Base-by-base conservation (phyloP, 495 filamentous ascomycete species). In the Daldinia vernicosa region DNA sequence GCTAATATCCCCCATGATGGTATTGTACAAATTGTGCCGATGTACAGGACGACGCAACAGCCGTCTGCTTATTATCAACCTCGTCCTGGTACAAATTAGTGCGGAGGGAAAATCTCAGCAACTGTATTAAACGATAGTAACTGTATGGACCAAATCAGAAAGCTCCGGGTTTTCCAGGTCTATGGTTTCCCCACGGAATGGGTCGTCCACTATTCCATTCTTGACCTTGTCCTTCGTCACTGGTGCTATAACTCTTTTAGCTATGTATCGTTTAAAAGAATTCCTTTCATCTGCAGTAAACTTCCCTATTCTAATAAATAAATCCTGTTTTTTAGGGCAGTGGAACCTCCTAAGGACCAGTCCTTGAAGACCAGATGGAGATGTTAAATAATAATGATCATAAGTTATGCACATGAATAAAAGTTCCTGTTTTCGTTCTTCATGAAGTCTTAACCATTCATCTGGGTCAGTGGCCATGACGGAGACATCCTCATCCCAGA, bases 1-100 rank as follows among this genome's bases (percentile, higher is more conserved):
- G 79, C 78, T 26, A 72, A 37, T 26, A 62, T 74, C 19, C 30
- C 57, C 12, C 67, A 77, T 17, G 60, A 64, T 26, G 74, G 72
- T 0, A 8, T 11, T 2, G 58, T 79, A 12, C 53, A 72, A 39
- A 17, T 68, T 28, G 51, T 51, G 1, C 56, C 56, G 11, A 52
- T 74, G 30, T 4, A 6, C 0, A 9, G 26, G 30, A 6, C 2
- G 2, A 4, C 6, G 7, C 43, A 24, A 24, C 7, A 24, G 19
- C 43, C 19, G 19, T 47, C 43, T 1, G 43, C 12, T 22, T 47
- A 47, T 8, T 12, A 47, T 4, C 3, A 47, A 3, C 9, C 43
- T 1, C 3, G 19, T 12, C 4, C 19, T 11, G 17, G 19, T 19
- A 22, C 40, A 7, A 24, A 47, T 19, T 47, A 47, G 19, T 47